Percentiles rank a stretch among this genome's conserved stretches.
phyloP scores from a whole-genome alignment of 2,329 filamentous ascomycete genomes.

The Tolypocladium tropicale region DNA sequence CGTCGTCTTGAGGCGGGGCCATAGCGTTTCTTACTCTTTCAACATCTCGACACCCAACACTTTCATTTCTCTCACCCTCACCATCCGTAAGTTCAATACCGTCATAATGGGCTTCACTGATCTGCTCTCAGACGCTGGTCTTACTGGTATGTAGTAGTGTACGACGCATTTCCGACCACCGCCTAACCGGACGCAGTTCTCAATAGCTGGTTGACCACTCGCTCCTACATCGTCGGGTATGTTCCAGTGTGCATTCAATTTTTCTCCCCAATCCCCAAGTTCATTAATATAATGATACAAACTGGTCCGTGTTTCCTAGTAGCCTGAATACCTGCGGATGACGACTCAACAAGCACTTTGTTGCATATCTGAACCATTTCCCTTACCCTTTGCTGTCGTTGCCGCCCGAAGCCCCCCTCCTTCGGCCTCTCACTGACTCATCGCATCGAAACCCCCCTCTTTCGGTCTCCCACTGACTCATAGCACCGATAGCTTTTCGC shows the following conservation, averaged over 20 bases:
- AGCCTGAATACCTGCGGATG: neutral
- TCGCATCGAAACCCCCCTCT: neutral
- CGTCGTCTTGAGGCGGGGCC: neutral
- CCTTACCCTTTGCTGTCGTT: neutral
- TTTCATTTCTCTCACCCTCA: neutral
- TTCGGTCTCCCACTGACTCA: neutral
- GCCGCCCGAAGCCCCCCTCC: neutral
- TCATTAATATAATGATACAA: neutral
- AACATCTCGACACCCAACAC: neutral
- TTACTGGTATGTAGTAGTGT: constrained; percentile 13
- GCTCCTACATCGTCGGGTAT: constrained; percentile 74
- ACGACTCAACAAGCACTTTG: neutral
- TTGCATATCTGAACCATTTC: neutral
- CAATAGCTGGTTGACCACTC: constrained; percentile 59
- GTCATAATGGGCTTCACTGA: constrained; percentile 56
- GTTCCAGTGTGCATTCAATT: constrained; percentile 16
- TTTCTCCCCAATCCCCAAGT: neutral
- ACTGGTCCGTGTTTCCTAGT: neutral
- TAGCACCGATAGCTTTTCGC: constrained; percentile 34
- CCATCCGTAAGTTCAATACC: neutral
- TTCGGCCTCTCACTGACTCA: neutral
- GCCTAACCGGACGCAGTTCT: constrained; percentile 35
- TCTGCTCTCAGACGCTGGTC: constrained; percentile 51
- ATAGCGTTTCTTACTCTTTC: neutral
- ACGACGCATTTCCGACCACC: neutral